Conservation (phyloP, 1,284 basidiomycete genomes). For the Moniliophthora roreri region DNA sequence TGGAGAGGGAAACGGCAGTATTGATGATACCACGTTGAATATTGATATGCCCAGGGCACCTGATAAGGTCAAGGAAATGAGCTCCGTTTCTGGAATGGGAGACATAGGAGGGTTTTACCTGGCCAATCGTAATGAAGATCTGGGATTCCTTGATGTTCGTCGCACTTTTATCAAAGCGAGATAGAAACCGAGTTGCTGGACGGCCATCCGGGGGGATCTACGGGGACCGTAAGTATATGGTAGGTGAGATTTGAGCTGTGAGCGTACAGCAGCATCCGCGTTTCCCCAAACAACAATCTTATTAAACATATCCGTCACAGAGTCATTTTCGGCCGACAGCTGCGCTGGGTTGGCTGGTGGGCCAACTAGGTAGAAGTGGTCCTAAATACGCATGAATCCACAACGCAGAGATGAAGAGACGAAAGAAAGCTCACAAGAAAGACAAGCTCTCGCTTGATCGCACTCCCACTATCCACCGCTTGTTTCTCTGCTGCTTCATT, state of each 20-base stretch:
- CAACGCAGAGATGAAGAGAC: neutral
- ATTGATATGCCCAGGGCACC: slow-evolving; percentile 50
- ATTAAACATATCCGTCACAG: slow-evolving; percentile 39
- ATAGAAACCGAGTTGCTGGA: slow-evolving; percentile 45
- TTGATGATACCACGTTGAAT: slow-evolving; percentile 56
- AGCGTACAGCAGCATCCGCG: slow-evolving; percentile 31
- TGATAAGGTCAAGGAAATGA: slow-evolving; percentile 17
- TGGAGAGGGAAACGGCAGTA: slow-evolving; percentile 47
- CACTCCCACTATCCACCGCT: slow-evolving; percentile 25
- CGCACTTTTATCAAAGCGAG: slow-evolving; percentile 53
- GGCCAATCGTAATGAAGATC: slow-evolving; percentile 46
- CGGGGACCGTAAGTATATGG: neutral
- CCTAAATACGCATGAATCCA: slow-evolving; percentile 21
- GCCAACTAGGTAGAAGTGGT: slow-evolving; percentile 43
- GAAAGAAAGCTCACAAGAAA: slow-evolving; percentile 33
- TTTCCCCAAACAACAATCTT: slow-evolving; percentile 42
- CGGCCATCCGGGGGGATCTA: slow-evolving; percentile 15
- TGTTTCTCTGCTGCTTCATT: slow-evolving; percentile 46
- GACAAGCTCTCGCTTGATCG: slow-evolving; percentile 34
- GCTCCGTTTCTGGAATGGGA: neutral
- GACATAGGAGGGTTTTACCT: slow-evolving; percentile 30
- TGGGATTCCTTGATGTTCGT: slow-evolving; percentile 55
- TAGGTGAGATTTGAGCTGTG: neutral
- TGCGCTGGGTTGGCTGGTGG: slow-evolving; percentile 34
- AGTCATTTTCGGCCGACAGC: slow-evolving; percentile 27